Evolutionary conservation across 2,329 filamentous ascomycete species (phyloP).

Genomic region (Trichoderma semiorbis): DNA sequence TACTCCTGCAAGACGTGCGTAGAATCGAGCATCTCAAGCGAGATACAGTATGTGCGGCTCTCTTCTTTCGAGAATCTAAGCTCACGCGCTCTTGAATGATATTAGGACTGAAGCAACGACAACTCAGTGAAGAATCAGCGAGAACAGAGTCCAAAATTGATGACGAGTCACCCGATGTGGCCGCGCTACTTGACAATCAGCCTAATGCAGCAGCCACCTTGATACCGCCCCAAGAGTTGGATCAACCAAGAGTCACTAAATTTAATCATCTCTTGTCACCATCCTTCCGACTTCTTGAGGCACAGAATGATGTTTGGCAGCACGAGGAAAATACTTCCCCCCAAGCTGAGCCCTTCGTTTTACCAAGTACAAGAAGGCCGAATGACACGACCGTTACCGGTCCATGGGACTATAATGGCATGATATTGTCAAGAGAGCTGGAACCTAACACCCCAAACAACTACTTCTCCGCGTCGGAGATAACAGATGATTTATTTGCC

Average conservation of each 20-base stretch:
- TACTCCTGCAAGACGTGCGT: neutral
- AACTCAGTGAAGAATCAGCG: neutral
- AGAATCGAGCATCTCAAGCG: neutral
- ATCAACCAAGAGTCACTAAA: neutral
- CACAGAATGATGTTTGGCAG: neutral
- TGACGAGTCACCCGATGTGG: neutral
- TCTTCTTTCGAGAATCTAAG: neutral
- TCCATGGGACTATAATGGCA: neutral
- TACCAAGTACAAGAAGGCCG: neutral
- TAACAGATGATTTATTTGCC: neutral
- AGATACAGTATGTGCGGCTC: neutral
- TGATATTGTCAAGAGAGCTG: neutral
- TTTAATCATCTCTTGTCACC: neutral
- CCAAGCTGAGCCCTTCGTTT: neutral
- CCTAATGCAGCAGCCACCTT: neutral
- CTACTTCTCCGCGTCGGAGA: neutral
- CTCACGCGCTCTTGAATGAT: neutral
- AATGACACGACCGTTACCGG: neutral
- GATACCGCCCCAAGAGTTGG: neutral
- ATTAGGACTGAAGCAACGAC: neutral
- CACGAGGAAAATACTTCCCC: neutral
- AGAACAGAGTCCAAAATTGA: neutral
- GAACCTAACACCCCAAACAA: neutral
- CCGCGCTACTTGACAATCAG: neutral
- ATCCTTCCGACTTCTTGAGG: neutral